These are phyloP conservation scores for Linderniella brevidens DNA, from an alignment of 257 asterid species.

Conservation along the genomic window DNA sequence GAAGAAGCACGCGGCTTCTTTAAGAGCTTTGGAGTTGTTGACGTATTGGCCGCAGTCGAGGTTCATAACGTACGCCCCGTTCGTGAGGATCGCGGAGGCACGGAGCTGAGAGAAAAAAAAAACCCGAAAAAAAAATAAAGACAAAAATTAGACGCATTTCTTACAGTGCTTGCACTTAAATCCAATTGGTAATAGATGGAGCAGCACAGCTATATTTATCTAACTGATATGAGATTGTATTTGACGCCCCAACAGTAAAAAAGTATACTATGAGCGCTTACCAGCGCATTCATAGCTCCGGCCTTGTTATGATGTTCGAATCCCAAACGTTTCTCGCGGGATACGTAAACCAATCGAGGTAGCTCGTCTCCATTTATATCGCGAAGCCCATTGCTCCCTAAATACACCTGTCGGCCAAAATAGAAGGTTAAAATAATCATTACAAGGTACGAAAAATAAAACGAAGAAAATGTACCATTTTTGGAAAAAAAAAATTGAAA, in stretches of 20 bases:
- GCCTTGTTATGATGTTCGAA: constrained; percentile 84
- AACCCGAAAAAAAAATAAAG: too few species aligned
- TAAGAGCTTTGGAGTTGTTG: constrained; percentile 47
- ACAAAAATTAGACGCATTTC: too few species aligned
- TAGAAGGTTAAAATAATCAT: constrained; percentile 3
- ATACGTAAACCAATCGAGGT: constrained; percentile 66
- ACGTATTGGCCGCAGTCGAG: constrained; percentile 50
- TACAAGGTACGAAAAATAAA: neutral
- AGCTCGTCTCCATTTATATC: constrained; percentile 70
- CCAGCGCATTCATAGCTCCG: constrained; percentile 85
- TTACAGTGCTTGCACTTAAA: too few species aligned
- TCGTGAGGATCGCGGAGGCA: constrained; percentile 55
- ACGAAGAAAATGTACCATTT: neutral
- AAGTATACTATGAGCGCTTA: too few species aligned
- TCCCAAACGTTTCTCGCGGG: constrained; percentile 77
- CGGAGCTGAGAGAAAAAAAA: constrained; percentile 31
- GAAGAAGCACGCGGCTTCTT: constrained; percentile 58
- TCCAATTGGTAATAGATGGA: too few species aligned
- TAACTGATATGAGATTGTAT: too few species aligned
- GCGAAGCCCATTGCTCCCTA: constrained; percentile 53
- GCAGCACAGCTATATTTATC: too few species aligned
- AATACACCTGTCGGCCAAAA: constrained; percentile 30
- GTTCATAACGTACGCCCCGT: constrained; percentile 52
- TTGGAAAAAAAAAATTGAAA: too few species aligned
- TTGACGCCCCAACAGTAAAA: too few species aligned